A percentile compares a stretch with the other conserved stretches of the same genome.
These are phyloP conservation scores for Rhizophora mangle DNA, from an alignment of 345 rosid genomes.

Conservation along the genomic window DNA sequence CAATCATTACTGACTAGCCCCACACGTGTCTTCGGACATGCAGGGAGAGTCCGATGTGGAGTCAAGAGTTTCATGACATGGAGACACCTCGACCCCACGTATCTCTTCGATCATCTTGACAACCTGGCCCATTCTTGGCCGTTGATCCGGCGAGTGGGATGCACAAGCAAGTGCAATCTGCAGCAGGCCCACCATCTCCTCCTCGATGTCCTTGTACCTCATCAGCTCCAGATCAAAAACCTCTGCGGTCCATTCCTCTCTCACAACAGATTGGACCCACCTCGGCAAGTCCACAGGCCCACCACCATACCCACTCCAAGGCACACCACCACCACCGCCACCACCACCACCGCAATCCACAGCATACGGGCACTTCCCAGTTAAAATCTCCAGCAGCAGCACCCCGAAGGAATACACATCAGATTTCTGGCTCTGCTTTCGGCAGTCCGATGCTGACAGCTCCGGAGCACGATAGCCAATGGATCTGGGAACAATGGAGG, in stretches of 20 bases:
- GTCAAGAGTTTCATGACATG: slow-evolving; percentile 51
- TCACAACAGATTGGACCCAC: slow-evolving; percentile 81
- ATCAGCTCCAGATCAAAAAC: slow-evolving; percentile 80
- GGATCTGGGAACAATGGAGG: slow-evolving; percentile 38
- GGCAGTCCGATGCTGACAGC: slow-evolving; percentile 27
- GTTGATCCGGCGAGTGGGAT: slow-evolving; percentile 46
- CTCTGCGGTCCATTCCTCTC: slow-evolving; percentile 89
- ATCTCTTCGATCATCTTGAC: slow-evolving; percentile 72
- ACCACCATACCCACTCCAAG: slow-evolving; percentile 35
- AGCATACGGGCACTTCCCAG: slow-evolving; percentile 69
- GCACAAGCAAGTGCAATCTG: slow-evolving; percentile 74
- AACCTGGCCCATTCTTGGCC: slow-evolving; percentile 60
- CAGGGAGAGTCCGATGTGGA: slow-evolving; percentile 76
- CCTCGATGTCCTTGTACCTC: slow-evolving; percentile 82
- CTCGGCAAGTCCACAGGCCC: slow-evolving; percentile 61
- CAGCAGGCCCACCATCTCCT: slow-evolving; percentile 73
- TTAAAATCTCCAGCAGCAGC: slow-evolving; percentile 62
- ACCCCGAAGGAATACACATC: slow-evolving; percentile 87
- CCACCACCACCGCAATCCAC: slow-evolving; percentile 49
- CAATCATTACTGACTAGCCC: slow-evolving; percentile 47
- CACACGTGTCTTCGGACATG: slow-evolving; percentile 69
- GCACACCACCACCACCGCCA: slow-evolving; percentile 32
- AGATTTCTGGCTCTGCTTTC: slow-evolving; percentile 59
- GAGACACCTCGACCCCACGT: slow-evolving; percentile 59
- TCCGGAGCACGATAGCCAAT: slow-evolving; percentile 82